Evolutionary conservation across 345 rosid species (phyloP), one percentile per base, ranked within the genome.

Genomic region (Balakata baccata): DNA sequence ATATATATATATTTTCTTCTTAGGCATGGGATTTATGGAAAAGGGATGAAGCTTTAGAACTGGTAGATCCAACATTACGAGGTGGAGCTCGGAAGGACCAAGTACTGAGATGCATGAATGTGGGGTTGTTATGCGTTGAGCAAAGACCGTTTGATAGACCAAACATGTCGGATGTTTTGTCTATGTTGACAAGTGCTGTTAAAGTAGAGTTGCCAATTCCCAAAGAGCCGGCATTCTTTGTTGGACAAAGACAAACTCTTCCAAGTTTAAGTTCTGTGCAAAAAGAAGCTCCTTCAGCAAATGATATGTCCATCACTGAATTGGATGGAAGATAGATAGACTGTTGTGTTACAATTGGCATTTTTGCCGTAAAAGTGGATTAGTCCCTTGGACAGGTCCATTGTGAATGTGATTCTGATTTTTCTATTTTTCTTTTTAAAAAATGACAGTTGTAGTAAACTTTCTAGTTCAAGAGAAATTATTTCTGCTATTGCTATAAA

Each of bases 11-110:
- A n/a, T n/a, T n/a, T n/a, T n/a, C n/a, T n/a, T n/a, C n/a, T 52
- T n/a, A 78, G 78, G 81, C 74, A 23, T 69, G 75, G 81, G 62
- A 74, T 43, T 43, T 46, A 47, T 78, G 77, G 81, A 54, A 68
- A 54, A 75, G 43, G 22, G 70, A 61, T 37, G 22, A 6, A 7
- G 38, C 43, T 7, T 6, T 73, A 18, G 58, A 78, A n/a, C 43
- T 77, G 29, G 3, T 71, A 14, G 71, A 64, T 8, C 72, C 72
- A 3, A 18, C 46, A 4, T 9, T 77, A 22, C 59, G 52, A 1
- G 46, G 49, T 22, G 41, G 62, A 1, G 43, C 43, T 22, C 12
- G 23, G 8, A 12, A 65, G 18, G 53, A 67, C 0, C 68, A 58
- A 72, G 71, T 71, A 7, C 9, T 66, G 72, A 34, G 25, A 53